Conservation (phyloP, 495 filamentous ascomycete species). For the Penicillium pulvis region DNA sequence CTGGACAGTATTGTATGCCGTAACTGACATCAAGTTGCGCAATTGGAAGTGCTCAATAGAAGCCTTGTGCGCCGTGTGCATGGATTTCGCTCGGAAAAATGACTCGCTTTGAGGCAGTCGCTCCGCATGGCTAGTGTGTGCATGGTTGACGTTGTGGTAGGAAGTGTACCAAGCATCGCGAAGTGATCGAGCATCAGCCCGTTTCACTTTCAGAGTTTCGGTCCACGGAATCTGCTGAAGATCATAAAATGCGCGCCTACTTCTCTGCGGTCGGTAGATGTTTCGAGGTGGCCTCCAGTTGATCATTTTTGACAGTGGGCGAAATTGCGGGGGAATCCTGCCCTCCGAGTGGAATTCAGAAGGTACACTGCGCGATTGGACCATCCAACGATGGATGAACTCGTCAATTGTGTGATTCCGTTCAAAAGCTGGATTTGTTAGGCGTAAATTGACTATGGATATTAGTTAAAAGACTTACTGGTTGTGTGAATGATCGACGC, state of each 20-base stretch:
- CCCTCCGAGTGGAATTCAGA: conserved; percentile 22
- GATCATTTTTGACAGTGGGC: conserved; percentile 33
- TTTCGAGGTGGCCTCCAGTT: conserved; percentile 43
- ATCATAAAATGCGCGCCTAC: conserved; percentile 64
- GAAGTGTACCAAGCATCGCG: conserved; percentile 53
- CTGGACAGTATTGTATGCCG: conserved; percentile 73
- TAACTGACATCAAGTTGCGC: conserved; percentile 76
- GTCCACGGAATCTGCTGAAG: conserved; percentile 78
- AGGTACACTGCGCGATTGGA: conserved; percentile 23
- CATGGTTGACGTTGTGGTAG: conserved; percentile 45
- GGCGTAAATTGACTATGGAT: background rate
- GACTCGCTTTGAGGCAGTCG: conserved; percentile 32
- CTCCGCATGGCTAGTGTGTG: conserved; percentile 25
- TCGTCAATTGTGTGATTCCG: conserved; percentile 47
- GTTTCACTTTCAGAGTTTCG: conserved; percentile 62
- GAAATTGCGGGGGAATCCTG: conserved; percentile 25
- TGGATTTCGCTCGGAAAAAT: conserved; percentile 71
- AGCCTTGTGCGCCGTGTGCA: conserved; percentile 66
- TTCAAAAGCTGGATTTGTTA: conserved; percentile 40
- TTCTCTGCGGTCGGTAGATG: conserved; percentile 41
- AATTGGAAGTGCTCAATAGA: conserved; percentile 85
- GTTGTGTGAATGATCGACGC: conserved; percentile 38
- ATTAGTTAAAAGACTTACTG: conserved; percentile 27
- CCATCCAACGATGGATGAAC: conserved; percentile 46
- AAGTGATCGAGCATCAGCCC: conserved; percentile 58